phyloP scores from a whole-genome alignment of 495 filamentous ascomycete genomes.

The Trichodelitschia bisporula region DNA sequence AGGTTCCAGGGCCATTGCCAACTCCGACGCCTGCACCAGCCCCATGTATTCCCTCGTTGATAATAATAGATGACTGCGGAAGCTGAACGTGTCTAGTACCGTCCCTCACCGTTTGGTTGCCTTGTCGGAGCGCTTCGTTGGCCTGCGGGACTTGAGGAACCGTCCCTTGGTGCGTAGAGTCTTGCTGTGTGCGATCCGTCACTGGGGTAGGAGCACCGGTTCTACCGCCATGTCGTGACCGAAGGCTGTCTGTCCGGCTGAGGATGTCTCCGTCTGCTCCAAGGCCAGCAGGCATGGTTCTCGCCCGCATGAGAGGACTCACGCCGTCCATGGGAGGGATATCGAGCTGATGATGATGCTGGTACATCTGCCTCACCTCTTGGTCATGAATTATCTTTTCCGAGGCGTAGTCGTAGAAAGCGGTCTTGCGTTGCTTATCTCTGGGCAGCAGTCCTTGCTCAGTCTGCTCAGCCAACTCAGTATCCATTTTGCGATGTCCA shows the following conservation, averaged over 20 bases:
- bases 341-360: constrained; percentile 43
- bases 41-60: constrained; percentile 24
- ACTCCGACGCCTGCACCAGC: constrained; percentile 25
- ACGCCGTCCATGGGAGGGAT: constrained; percentile 22
- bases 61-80: constrained; percentile 22
- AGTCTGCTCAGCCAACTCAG: no score
- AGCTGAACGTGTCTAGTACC: constrained; percentile 21
- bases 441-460: constrained; percentile 41
- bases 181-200: constrained; percentile 1
- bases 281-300: constrained; percentile 10
- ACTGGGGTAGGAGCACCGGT: neutral
- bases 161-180: constrained; percentile 1
- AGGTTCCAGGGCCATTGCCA: constrained; percentile 18
- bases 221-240: constrained; percentile 13
- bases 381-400: constrained; percentile 79
- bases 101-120: constrained; percentile 21
- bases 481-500: no score
- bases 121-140: constrained; percentile 15
- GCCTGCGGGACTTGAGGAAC: constrained; percentile 1
- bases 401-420: constrained; percentile 64
- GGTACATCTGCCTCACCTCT: constrained; percentile 88
- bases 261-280: constrained; percentile 7
- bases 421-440: constrained; percentile 54
- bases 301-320: constrained; percentile 24
- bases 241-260: constrained; percentile 10